These are phyloP conservation scores for Pinus tabuliformis DNA, from an alignment of 75 land plant genomes.

Conservation along the genomic window DNA sequence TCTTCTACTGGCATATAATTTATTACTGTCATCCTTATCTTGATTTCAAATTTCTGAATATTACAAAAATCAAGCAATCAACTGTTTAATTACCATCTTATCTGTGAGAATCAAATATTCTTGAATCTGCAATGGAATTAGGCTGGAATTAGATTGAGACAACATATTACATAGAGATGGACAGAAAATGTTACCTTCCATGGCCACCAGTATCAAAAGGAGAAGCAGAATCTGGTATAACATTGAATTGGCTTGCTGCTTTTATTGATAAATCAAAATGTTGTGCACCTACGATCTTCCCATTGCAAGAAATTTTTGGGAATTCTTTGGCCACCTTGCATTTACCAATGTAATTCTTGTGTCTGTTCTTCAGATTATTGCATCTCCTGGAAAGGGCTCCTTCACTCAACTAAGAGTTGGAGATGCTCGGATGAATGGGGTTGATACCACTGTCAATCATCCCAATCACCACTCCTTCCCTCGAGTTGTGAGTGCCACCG, in stretches of 20 bases:
- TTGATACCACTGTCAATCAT: conserved; percentile 70
- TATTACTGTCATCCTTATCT: too few species aligned
- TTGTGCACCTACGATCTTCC: conserved; percentile 68
- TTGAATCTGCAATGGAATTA: too few species aligned
- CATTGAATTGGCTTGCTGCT: conserved; percentile 41
- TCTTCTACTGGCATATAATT: too few species aligned
- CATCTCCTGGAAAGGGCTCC: neutral
- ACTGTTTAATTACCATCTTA: too few species aligned
- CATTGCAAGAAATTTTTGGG: conserved; percentile 46
- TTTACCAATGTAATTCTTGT: conserved; percentile 26
- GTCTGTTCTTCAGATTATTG: neutral
- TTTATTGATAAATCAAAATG: conserved; percentile 55
- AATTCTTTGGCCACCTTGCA: conserved; percentile 37
- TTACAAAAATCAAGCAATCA: too few species aligned
- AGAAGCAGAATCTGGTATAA: conserved; percentile 42
- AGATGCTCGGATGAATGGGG: conserved; percentile 65
- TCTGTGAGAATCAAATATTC: too few species aligned
- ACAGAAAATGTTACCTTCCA: conserved; percentile 44
- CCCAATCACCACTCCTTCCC: conserved; percentile 71
- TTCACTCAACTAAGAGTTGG: neutral
- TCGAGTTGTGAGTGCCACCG: conserved; percentile 41
- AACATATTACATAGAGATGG: too few species aligned
- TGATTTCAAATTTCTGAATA: too few species aligned
- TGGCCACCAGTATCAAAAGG: conserved; percentile 79
- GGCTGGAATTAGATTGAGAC: too few species aligned